A percentile compares a stretch with the other conserved stretches of the same genome.
Conservation (phyloP, 257 asterid genomes). For the Scutellaria galericulata region DNA sequence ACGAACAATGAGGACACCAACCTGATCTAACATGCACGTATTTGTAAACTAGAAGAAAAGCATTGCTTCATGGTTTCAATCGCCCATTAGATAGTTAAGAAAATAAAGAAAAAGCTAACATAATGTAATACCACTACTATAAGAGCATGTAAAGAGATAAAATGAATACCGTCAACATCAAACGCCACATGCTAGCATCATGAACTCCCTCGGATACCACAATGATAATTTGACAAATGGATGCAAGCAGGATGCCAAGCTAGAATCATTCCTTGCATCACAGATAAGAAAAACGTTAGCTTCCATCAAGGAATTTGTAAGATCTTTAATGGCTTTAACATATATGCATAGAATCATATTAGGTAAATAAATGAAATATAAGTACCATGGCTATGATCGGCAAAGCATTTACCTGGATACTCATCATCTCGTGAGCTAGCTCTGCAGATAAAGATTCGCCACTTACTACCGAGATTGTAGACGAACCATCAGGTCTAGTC, state of each 20-base stretch:
- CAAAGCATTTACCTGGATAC: constrained; percentile 75
- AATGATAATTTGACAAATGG: constrained; percentile 77
- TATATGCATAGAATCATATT: neutral
- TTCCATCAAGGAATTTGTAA: constrained; percentile 26
- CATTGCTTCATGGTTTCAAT: neutral
- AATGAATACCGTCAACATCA: constrained; percentile 76
- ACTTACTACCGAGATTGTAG: constrained; percentile 69
- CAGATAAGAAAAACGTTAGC: constrained; percentile 37
- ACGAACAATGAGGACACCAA: constrained; percentile 12
- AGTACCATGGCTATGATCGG: neutral
- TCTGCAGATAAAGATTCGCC: constrained; percentile 92
- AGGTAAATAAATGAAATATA: neutral
- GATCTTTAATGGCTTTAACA: constrained; percentile 25
- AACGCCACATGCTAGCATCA: constrained; percentile 88
- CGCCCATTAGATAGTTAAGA: neutral
- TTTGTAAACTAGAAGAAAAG: neutral
- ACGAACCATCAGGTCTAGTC: constrained; percentile 91
- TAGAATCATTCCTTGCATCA: constrained; percentile 78
- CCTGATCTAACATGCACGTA: neutral
- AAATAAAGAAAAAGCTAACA: neutral
- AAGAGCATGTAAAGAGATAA: constrained; percentile 21
- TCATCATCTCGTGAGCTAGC: constrained; percentile 91
- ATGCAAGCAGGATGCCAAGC: constrained; percentile 93
- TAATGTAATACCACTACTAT: neutral
- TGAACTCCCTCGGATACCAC: constrained; percentile 92